These are phyloP conservation scores for Camelina laxa DNA, from an alignment of 345 rosid genomes.

Conservation along the genomic window DNA sequence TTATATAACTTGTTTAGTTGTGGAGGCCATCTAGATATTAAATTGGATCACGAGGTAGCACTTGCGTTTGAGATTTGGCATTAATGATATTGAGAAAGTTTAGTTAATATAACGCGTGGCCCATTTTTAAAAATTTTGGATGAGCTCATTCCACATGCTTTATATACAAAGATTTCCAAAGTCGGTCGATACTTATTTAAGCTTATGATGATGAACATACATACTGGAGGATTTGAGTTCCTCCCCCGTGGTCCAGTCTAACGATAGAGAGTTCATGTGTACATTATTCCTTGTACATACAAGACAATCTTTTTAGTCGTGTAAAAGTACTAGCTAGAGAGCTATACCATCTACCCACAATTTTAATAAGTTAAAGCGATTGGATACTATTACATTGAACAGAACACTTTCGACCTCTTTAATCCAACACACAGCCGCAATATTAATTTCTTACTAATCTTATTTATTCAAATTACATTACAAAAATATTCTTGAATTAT, in stretches of 20 bases:
- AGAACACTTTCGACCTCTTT: too few species aligned
- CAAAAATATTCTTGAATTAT: not conserved
- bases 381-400: too few species aligned
- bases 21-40: slow-evolving; percentile 30
- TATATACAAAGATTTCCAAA: slow-evolving; percentile 17
- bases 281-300: slow-evolving; percentile 13
- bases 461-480: too few species aligned
- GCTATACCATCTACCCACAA: slow-evolving; percentile 25
- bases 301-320: slow-evolving; percentile 14
- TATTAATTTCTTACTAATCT: too few species aligned
- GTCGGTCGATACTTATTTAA: slow-evolving; percentile 30
- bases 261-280: slow-evolving; percentile 12
- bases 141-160: slow-evolving; percentile 42
- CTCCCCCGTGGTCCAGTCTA: slow-evolving; percentile 31
- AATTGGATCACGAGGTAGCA: slow-evolving; percentile 44
- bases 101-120: slow-evolving; percentile 34
- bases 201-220: slow-evolving; percentile 12
- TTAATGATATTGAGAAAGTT: slow-evolving; percentile 36
- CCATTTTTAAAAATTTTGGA: slow-evolving; percentile 13
- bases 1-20: slow-evolving; percentile 20
- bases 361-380: too few species aligned
- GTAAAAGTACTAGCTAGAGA: slow-evolving; percentile 21
- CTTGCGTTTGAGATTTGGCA: slow-evolving; percentile 36
- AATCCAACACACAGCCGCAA: too few species aligned
- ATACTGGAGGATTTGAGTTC: slow-evolving; percentile 16